Percentiles rank a stretch among this genome's conserved stretches.
These are phyloP conservation scores for Colletotrichum orbiculare DNA, from an alignment of 2,329 filamentous ascomycete genomes.

Conservation along the genomic window DNA sequence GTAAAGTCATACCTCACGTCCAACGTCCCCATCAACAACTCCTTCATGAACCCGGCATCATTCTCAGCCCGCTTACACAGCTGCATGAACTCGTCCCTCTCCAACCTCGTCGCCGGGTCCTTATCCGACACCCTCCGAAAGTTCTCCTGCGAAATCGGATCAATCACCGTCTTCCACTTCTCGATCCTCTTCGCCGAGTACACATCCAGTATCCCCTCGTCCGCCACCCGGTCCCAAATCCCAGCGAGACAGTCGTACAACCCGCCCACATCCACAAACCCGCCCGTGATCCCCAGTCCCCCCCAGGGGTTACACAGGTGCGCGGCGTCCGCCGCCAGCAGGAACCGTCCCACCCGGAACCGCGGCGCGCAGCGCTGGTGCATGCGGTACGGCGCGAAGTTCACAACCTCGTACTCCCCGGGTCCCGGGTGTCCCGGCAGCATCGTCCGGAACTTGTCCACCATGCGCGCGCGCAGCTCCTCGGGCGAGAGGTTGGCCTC, in stretches of 20 bases:
- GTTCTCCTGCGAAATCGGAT: slow-evolving; percentile 56
- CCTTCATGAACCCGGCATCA: slow-evolving; percentile 46
- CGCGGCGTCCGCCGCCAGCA: slow-evolving; percentile 71
- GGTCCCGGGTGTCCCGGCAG: slow-evolving; percentile 70
- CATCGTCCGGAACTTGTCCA: slow-evolving; percentile 66
- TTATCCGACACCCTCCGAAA: slow-evolving; percentile 55
- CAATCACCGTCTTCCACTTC: slow-evolving; percentile 57
- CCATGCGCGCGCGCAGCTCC: slow-evolving; percentile 63
- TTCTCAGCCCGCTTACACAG: slow-evolving; percentile 49
- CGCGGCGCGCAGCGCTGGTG: slow-evolving; percentile 69
- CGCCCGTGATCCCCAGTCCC: slow-evolving; percentile 71
- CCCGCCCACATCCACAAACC: slow-evolving; percentile 72
- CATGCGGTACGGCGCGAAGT: slow-evolving; percentile 69
- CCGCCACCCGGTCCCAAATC: slow-evolving; percentile 55
- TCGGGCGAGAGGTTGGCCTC: slow-evolving; percentile 61
- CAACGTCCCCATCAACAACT: slow-evolving; percentile 50
- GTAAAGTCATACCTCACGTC: slow-evolving; percentile 57
- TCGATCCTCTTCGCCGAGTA: slow-evolving; percentile 59
- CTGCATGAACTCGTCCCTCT: slow-evolving; percentile 48
- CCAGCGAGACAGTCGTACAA: slow-evolving; percentile 68
- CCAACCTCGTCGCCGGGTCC: slow-evolving; percentile 50
- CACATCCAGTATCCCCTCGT: slow-evolving; percentile 56
- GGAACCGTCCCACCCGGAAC: slow-evolving; percentile 67
- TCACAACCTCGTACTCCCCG: slow-evolving; percentile 65
- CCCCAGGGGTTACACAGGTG: slow-evolving; percentile 67